Conservation (phyloP, 1,284 basidiomycete genomes). For the Abortiporus biennis region DNA sequence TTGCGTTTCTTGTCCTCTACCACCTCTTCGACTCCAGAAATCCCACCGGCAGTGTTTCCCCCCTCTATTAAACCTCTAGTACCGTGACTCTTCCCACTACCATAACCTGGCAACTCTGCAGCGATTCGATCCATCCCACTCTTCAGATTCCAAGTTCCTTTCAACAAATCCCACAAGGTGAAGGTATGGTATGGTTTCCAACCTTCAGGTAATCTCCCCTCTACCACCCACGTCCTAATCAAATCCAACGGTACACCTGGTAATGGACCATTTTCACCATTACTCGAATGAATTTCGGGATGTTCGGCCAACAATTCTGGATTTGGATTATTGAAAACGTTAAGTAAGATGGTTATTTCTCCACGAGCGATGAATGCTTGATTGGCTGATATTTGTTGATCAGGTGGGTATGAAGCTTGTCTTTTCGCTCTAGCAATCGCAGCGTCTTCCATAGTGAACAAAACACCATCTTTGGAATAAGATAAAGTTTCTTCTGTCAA, state of each 20-base stretch:
- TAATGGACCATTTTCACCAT: conserved; percentile 3
- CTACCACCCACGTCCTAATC: conserved; percentile 40
- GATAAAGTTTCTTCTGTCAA: conserved; percentile 18
- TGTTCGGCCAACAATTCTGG: conserved; percentile 4
- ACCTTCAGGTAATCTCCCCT: conserved; percentile 46
- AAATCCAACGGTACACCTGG: conserved; percentile 38
- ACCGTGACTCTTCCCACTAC: too few species aligned
- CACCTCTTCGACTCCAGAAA: too few species aligned
- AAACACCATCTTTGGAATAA: too few species aligned
- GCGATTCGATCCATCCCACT: too few species aligned
- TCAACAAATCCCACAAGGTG: conserved; percentile 37
- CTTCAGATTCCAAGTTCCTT: too few species aligned
- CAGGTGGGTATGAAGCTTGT: conserved; percentile 15
- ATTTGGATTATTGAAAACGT: conserved; percentile 18
- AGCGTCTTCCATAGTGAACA: conserved; percentile 23
- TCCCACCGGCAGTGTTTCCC: too few species aligned
- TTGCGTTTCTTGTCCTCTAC: too few species aligned
- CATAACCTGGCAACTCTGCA: too few species aligned
- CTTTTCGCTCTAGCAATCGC: conserved; percentile 21
- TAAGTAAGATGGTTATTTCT: conserved; percentile 25
- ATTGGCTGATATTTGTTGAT: conserved; percentile 17
- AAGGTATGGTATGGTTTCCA: conserved; percentile 45
- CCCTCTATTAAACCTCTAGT: too few species aligned
- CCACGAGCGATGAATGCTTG: conserved; percentile 28
- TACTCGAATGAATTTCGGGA: too few species aligned